Base-by-base conservation (phyloP, 2,329 filamentous ascomycete species). In the Hymenoscyphus linearis region DNA sequence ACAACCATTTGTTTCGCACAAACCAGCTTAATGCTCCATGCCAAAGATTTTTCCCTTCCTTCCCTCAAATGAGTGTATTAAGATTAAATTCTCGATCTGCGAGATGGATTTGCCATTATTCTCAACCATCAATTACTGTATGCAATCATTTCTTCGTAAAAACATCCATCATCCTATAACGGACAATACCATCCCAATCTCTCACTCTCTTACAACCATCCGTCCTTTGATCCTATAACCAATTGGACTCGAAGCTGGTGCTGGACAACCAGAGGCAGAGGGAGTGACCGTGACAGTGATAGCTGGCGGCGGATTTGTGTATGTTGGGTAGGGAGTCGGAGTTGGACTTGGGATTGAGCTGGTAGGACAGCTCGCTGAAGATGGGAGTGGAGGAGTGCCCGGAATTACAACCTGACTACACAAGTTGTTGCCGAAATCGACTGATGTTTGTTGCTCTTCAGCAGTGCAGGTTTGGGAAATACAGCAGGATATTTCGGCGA, bases 401-500 rank as follows among this genome's bases (percentile, higher is more conserved):
- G 59, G 59, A 14, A 60, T 35, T 6, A 31, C 26, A 16, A 60
- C 59, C 16, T 60, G 59, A 36, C 27, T 37, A 36, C 60, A 61
- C 16, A 61, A 36, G 36, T 61, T 61, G 6, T 56, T 22, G 16
- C 27, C 60, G n/a, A 58, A 61, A 18, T 44, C 50, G 4, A 52
- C 34, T 2, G 55, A 25, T 7, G 35, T 25, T 55, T 53, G n/a
- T 47, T 61, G 60, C 35, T 61, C 60, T 44, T 13, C 50, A 12
- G 47, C 47, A 25, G 16, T 54, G 36, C 60, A 61, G 14, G 9
- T 40, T 14, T 50, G 26, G 16, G 25, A 40, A 36, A 61, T 61
- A 18, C 60, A 61, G 36, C 60, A 61, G 18, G 55, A 58, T 10
- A 61, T 61, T 13, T n/a, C 37, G 47, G 47, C 14, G 10, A 58